Evolutionary conservation across 1,284 basidiomycete genomes (phyloP).

Genomic region (Mycosarcoma maydis): DNA sequence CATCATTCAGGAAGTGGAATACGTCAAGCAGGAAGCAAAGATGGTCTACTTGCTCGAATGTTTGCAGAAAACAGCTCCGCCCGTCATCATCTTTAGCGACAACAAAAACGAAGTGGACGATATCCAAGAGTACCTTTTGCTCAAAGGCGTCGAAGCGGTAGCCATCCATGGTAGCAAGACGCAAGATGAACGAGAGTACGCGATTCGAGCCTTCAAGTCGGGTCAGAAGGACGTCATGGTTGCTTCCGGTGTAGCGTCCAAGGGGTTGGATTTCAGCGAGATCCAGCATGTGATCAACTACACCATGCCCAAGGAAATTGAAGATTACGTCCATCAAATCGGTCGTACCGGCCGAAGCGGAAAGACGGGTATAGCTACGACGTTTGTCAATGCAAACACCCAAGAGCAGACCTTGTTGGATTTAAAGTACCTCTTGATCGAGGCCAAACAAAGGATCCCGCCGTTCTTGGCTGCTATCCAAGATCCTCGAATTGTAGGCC

Average conservation of each 20-base stretch:
- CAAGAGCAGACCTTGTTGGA: conserved; percentile 94
- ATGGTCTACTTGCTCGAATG: conserved; percentile 99
- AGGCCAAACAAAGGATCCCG: conserved; percentile 97
- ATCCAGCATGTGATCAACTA: conserved; percentile 98
- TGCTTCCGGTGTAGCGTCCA: conserved; percentile 94
- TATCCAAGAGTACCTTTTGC: conserved; percentile 94
- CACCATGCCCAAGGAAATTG: conserved; percentile 99
- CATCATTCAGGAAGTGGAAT: conserved; percentile 96
- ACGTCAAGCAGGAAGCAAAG: conserved; percentile 98
- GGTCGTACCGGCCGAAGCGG: conserved; percentile 96
- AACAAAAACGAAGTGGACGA: conserved; percentile 99
- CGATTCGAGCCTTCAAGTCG: conserved; percentile 95
- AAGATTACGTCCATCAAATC: conserved; percentile 81
- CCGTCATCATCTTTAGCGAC: conserved; percentile 97
- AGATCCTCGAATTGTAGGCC: conserved; percentile 78
- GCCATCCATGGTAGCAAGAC: conserved; percentile 98
- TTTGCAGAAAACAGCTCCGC: conserved; percentile 96
- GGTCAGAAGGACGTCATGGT: conserved; percentile 99
- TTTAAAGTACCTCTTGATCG: conserved; percentile 94
- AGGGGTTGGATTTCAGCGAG: conserved; percentile 97
- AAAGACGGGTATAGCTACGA: conserved; percentile 98
- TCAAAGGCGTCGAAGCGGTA: conserved; percentile 98
- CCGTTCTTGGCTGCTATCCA: conserved; percentile 92
- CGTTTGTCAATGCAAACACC: conserved; percentile 99
- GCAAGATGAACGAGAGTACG: conserved; percentile 98